phyloP scores from a whole-genome alignment of 768 basidiomycete species.

The Infundibulicybe gibba region DNA sequence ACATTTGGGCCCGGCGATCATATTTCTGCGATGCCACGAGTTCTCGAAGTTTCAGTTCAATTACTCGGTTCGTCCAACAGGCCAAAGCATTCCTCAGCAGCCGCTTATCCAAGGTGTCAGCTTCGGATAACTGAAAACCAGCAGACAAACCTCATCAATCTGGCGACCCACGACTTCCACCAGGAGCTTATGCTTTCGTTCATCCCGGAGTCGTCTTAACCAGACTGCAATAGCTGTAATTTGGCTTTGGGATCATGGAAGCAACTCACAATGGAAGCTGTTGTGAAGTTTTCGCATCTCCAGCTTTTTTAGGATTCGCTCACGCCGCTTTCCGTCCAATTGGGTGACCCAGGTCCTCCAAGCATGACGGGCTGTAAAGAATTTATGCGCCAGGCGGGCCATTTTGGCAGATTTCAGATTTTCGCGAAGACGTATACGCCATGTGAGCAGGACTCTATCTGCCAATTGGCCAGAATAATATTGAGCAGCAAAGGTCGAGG shows the following conservation, averaged over 20 bases:
- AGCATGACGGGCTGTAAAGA: constrained; percentile 42
- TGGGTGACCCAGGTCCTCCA: constrained; percentile 48
- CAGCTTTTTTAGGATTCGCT: constrained; percentile 40
- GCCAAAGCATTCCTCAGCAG: constrained; percentile 42
- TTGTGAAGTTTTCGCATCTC: constrained; percentile 29
- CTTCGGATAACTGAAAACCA: no score
- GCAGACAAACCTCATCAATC: constrained; percentile 32
- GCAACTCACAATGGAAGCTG: constrained; percentile 12
- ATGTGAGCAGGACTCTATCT: constrained; percentile 40
- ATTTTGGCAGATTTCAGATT: constrained; percentile 47
- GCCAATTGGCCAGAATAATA: constrained; percentile 39
- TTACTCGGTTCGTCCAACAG: constrained; percentile 71
- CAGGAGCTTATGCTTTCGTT: constrained; percentile 33
- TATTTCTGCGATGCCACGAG: constrained; percentile 54
- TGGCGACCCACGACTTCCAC: constrained; percentile 38
- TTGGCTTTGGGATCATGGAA: background rate
- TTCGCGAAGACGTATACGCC: constrained; percentile 53
- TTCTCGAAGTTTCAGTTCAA: constrained; percentile 71
- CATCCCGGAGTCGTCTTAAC: constrained; percentile 44
- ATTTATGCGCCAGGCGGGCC: constrained; percentile 51
- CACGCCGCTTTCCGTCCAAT: constrained; percentile 38
- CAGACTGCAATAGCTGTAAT: background rate
- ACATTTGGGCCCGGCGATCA: constrained; percentile 28
- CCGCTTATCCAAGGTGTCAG: constrained; percentile 34
- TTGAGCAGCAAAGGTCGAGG: constrained; percentile 42